These are phyloP conservation scores for Xylariomycetidae sp. DNA, from an alignment of 2,329 filamentous ascomycete genomes.

Conservation along the genomic window DNA sequence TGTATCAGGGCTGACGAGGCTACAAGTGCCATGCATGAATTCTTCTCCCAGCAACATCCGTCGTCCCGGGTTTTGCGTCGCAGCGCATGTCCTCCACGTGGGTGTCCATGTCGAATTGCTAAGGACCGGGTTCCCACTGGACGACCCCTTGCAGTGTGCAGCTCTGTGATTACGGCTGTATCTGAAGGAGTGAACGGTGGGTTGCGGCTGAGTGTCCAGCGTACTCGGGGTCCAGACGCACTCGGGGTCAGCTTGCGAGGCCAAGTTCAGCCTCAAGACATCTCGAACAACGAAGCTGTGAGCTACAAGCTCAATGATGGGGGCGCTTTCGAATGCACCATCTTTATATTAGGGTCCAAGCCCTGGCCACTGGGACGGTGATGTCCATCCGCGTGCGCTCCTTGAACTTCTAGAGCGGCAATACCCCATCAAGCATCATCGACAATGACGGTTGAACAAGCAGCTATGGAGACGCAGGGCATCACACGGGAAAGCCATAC, in stretches of 20 bases:
- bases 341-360: too few species aligned
- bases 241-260: background rate
- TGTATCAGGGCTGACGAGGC: too few species aligned
- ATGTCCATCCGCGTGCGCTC: too few species aligned
- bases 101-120: background rate
- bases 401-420: background rate
- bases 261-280: background rate
- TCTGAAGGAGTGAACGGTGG: background rate
- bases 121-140: background rate
- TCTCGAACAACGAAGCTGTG: too few species aligned
- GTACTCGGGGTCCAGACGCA: background rate
- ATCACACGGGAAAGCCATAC: background rate
- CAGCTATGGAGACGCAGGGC: background rate
- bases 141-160: background rate
- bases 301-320: too few species aligned
- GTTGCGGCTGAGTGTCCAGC: background rate
- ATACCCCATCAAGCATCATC: background rate
- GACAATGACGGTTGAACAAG: background rate
- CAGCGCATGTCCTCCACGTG: background rate
- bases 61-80: too few species aligned
- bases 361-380: too few species aligned
- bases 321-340: too few species aligned
- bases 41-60: background rate
- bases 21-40: background rate
- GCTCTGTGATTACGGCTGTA: background rate